Conservation (phyloP, 208 protist species). For the Wallacemonas collosoma region DNA sequence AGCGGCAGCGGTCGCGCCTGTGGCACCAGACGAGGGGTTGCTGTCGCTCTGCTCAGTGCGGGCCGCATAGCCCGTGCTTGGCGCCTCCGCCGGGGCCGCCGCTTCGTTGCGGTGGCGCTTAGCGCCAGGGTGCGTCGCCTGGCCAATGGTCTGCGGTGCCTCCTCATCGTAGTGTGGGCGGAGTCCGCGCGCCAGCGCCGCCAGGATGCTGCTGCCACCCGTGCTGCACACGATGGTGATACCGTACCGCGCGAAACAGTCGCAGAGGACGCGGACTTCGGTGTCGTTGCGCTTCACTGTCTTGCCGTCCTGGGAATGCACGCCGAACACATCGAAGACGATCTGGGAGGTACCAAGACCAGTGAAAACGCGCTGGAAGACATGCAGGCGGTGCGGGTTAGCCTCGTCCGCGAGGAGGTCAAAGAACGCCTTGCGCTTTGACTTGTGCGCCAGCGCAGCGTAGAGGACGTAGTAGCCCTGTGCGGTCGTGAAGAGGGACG, state of each 20-base stretch:
- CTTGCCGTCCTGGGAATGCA: slow-evolving; percentile 26
- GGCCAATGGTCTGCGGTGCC: slow-evolving; percentile 15
- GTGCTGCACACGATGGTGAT: slow-evolving; percentile 62
- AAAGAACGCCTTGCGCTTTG: slow-evolving; percentile 62
- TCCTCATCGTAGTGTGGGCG: slow-evolving; percentile 38
- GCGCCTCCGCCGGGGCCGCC: slow-evolving; percentile 11
- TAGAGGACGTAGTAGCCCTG: slow-evolving; percentile 58
- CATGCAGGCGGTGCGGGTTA: slow-evolving; percentile 31
- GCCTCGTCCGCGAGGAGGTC: slow-evolving; percentile 36
- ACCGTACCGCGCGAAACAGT: slow-evolving; percentile 55
- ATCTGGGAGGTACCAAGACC: slow-evolving; percentile 51
- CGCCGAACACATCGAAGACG: slow-evolving; percentile 66
- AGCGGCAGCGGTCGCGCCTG: neutral
- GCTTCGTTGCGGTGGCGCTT: slow-evolving; percentile 18
- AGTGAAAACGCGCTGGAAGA: slow-evolving; percentile 62
- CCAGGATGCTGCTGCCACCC: slow-evolving; percentile 55
- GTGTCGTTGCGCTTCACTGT: slow-evolving; percentile 32
- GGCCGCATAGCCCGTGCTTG: slow-evolving; percentile 16
- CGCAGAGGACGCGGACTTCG: slow-evolving; percentile 69
- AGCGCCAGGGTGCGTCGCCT: slow-evolving; percentile 23
- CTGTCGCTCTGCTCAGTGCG: slow-evolving; percentile 16
- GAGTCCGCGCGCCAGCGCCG: slow-evolving; percentile 51
- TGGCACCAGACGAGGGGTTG: neutral
- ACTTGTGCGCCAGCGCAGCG: slow-evolving; percentile 36
- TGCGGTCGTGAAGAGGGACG: slow-evolving; percentile 33